phyloP scores from a whole-genome alignment of 257 asterid species.

The Plectranthus barbatus region DNA sequence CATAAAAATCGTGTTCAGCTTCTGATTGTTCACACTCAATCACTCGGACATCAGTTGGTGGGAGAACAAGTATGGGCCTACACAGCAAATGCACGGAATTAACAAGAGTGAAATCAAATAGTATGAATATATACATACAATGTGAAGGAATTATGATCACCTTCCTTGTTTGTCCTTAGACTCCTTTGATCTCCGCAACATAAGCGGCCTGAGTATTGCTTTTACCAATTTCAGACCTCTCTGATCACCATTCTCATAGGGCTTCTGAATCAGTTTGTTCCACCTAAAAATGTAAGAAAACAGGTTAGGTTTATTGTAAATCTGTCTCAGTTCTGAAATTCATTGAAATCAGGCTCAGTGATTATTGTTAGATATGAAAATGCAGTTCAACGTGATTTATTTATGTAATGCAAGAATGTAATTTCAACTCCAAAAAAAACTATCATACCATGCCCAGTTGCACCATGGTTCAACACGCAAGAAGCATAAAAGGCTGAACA shows the following conservation, averaged over 20 bases:
- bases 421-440: neutral
- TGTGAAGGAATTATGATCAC: conserved; percentile 18
- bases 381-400: neutral
- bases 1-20: conserved; percentile 65
- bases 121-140: neutral
- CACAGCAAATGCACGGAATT: neutral
- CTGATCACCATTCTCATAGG: conserved; percentile 70
- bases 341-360: neutral
- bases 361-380: no score
- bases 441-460: conserved; percentile 84
- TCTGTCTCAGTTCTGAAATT: neutral
- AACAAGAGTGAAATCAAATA: neutral
- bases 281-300: conserved; percentile 42
- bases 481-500: conserved; percentile 78
- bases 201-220: conserved; percentile 68
- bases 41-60: conserved; percentile 70
- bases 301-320: neutral
- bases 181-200: conserved; percentile 89
- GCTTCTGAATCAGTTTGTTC: conserved; percentile 70
- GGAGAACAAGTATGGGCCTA: conserved; percentile 82
- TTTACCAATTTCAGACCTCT: conserved; percentile 67
- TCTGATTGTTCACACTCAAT: conserved; percentile 63
- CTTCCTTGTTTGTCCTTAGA: conserved; percentile 77
- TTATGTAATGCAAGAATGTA: neutral
- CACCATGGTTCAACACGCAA: conserved; percentile 95